A percentile compares a stretch with the other conserved stretches of the same genome.
Conservation (phyloP, 768 basidiomycete genomes). For the Boletellus emodensis region DNA sequence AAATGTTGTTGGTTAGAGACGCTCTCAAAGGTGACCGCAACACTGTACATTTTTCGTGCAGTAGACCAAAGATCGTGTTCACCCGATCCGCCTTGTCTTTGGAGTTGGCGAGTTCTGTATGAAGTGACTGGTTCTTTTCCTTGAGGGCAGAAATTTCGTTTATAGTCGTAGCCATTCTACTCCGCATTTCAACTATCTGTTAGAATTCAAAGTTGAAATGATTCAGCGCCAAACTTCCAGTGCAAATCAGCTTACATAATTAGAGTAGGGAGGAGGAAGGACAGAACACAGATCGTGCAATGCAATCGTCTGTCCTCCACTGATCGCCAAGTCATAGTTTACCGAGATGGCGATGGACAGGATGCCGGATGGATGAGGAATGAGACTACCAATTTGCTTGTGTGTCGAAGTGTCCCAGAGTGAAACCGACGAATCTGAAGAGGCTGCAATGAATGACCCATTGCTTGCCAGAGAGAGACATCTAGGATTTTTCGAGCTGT, state of each 20-base stretch:
- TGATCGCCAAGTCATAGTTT: not conserved
- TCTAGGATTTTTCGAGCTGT: not conserved
- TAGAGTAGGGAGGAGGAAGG: not conserved
- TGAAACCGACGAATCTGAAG: not conserved
- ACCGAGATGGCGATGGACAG: conserved; percentile 2
- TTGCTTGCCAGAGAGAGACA: conserved; percentile 1
- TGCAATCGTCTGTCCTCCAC: not conserved
- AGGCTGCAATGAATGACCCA: conserved; percentile 1
- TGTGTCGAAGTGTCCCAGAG: conserved; percentile 8
- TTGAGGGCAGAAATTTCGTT: too few species aligned
- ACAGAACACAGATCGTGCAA: not conserved
- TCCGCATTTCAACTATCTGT: too few species aligned
- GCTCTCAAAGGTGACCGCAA: too few species aligned
- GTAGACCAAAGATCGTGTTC: too few species aligned
- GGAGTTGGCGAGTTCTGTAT: not conserved
- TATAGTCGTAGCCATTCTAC: too few species aligned
- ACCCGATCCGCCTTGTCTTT: too few species aligned
- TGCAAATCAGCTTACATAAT: not conserved
- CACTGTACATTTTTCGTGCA: too few species aligned
- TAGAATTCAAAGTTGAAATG: not conserved
- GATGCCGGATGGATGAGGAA: not conserved
- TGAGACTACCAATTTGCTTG: not conserved
- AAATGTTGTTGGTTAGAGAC: too few species aligned
- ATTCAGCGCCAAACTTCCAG: too few species aligned
- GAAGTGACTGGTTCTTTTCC: not conserved